phyloP scores from a whole-genome alignment of 306 rosid species.

The Comarum palustre region DNA sequence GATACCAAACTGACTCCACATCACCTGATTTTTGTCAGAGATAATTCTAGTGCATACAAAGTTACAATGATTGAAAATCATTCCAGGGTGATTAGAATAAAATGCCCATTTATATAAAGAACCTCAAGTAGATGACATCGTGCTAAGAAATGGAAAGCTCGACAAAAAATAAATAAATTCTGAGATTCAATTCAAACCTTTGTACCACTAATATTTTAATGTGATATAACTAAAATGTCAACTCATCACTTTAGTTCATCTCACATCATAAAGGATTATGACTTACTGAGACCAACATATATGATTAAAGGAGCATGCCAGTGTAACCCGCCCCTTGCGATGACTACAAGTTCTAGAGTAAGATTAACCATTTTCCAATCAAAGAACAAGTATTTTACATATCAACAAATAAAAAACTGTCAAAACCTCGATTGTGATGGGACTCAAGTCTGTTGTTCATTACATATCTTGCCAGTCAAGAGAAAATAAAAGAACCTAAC shows the following conservation, averaged over 20 bases:
- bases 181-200: not conserved
- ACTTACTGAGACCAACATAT: not conserved
- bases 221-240: not conserved
- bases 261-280: not conserved
- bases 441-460: not conserved
- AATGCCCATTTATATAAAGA: not conserved
- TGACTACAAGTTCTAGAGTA: not conserved
- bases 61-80: too few relatives aligned
- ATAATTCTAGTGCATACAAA: not conserved
- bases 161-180: not conserved
- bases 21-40: not conserved
- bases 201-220: not conserved
- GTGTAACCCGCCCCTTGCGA: not conserved
- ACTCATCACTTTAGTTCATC: not conserved
- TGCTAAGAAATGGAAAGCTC: not conserved
- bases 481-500: not conserved
- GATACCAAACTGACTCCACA: not conserved
- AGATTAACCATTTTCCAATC: not conserved
- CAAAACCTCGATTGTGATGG: too few relatives aligned
- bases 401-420: too few relatives aligned
- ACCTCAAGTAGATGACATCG: not conserved
- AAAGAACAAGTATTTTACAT: not conserved
- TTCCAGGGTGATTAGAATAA: too few relatives aligned
- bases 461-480: not conserved
- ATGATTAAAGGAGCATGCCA: not conserved